A percentile compares a stretch with the other conserved stretches of the same genome.
Evolutionary conservation across 2,329 filamentous ascomycete species (phyloP).

Genomic region (Lachnellula arida): DNA sequence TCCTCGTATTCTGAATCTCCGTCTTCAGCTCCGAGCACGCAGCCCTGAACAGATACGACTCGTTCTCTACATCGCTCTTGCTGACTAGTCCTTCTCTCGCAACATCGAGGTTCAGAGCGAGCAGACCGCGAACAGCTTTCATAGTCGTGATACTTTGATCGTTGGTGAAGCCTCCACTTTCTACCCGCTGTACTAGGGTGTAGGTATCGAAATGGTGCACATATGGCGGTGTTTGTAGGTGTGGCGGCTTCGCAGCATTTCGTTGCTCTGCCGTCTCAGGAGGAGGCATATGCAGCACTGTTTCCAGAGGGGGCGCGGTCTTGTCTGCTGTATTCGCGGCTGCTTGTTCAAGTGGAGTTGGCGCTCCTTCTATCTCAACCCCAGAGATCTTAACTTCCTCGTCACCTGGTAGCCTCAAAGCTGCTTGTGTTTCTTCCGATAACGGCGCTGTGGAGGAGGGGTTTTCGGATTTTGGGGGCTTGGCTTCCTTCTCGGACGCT

Average conservation of each 20-base stretch:
- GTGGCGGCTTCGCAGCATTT: slow-evolving; percentile 51
- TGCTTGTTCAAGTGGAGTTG: slow-evolving; percentile 20
- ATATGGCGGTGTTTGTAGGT: slow-evolving; percentile 71
- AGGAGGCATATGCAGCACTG: slow-evolving; percentile 44
- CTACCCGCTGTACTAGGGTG: slow-evolving; percentile 76
- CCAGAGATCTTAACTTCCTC: background rate
- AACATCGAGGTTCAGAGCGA: slow-evolving; percentile 74
- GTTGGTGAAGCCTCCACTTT: slow-evolving; percentile 63
- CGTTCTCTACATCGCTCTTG: slow-evolving; percentile 92
- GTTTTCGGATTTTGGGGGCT: background rate
- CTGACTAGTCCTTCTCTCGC: slow-evolving; percentile 77
- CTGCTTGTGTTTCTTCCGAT: slow-evolving; percentile 26
- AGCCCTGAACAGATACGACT: slow-evolving; percentile 88
- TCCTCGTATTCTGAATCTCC: slow-evolving; percentile 75
- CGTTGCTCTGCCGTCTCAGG: slow-evolving; percentile 35
- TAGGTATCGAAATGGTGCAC: slow-evolving; percentile 98
- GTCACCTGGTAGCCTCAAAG: slow-evolving; percentile 22
- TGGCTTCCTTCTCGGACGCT: slow-evolving; percentile 3
- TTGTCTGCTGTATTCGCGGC: slow-evolving; percentile 32
- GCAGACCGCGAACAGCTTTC: slow-evolving; percentile 79
- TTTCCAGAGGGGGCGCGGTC: slow-evolving; percentile 41
- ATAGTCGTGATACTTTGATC: slow-evolving; percentile 79
- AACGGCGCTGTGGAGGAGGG: slow-evolving; percentile 20
- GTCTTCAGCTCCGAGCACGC: slow-evolving; percentile 89
- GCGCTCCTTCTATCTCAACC: slow-evolving; percentile 1